Evolutionary conservation across 805 yeast species (phyloP).

Genomic region (Hanseniaspora thailandica): DNA sequence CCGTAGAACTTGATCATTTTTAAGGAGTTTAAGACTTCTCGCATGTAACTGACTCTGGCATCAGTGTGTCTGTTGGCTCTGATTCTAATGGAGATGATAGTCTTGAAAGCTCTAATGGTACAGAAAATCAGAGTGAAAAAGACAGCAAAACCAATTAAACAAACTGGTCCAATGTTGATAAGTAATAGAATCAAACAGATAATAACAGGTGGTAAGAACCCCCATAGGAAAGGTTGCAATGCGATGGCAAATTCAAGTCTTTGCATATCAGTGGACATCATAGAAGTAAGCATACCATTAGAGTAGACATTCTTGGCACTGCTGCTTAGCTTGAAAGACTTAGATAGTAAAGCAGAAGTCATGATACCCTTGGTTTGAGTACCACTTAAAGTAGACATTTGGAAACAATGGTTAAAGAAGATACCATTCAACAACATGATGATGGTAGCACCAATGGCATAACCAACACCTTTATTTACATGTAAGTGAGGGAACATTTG

Average conservation of each 20-base stretch:
- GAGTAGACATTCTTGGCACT: slow-evolving; percentile 44
- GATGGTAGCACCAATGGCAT: slow-evolving; percentile 41
- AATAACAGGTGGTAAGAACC: slow-evolving; percentile 35
- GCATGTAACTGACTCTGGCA: slow-evolving; percentile 46
- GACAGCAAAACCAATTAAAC: slow-evolving; percentile 54
- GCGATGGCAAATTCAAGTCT: slow-evolving; percentile 59
- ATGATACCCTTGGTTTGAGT: slow-evolving; percentile 54
- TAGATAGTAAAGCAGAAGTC: slow-evolving; percentile 52
- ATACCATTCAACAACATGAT: slow-evolving; percentile 35
- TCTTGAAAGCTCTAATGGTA: slow-evolving; percentile 37
- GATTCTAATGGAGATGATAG: slow-evolving; percentile 41
- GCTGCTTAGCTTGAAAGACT: slow-evolving; percentile 47
- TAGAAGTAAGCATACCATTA: slow-evolving; percentile 52
- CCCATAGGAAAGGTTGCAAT: slow-evolving; percentile 47
- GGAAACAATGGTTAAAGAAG: slow-evolving; percentile 41
- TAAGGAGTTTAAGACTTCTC: slow-evolving; percentile 51
- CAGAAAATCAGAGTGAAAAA: slow-evolving; percentile 37
- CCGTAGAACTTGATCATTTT: slow-evolving; percentile 71
- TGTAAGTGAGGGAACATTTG: slow-evolving; percentile 31
- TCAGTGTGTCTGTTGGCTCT: slow-evolving; percentile 53
- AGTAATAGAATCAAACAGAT: slow-evolving; percentile 52
- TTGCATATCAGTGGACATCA: slow-evolving; percentile 68
- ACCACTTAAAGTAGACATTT: slow-evolving; percentile 46
- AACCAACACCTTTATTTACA: slow-evolving; percentile 45
- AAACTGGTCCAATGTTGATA: slow-evolving; percentile 55